A percentile compares a stretch with the other conserved stretches of the same genome.
Evolutionary conservation across 352 stramenopile species (phyloP).

Genomic region (Globisporangium radiosum): DNA sequence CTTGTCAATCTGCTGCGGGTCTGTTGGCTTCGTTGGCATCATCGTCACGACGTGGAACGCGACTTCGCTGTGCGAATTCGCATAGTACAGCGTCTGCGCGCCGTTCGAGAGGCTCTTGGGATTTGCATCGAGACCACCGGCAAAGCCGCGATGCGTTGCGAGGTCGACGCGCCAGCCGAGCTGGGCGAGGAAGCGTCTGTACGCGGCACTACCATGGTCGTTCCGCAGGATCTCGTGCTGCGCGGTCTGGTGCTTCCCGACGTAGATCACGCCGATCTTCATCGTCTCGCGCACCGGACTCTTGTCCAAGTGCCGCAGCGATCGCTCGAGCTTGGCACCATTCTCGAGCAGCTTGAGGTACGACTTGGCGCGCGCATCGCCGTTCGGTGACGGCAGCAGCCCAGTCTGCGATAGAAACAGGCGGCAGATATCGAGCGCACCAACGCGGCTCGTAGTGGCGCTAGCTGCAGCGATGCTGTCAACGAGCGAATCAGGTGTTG

Average conservation of each 20-base stretch:
- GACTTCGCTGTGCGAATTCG: slow-evolving; percentile 78
- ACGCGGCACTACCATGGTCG: slow-evolving; percentile 50
- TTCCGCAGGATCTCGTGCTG: slow-evolving; percentile 83
- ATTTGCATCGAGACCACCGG: slow-evolving; percentile 72
- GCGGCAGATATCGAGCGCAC: slow-evolving; percentile 70
- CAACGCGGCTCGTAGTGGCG: slow-evolving; percentile 43
- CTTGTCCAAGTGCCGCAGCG: slow-evolving; percentile 78
- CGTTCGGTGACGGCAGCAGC: slow-evolving; percentile 54
- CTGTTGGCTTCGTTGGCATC: slow-evolving; percentile 77
- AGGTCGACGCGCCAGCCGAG: slow-evolving; percentile 78
- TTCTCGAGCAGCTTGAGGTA: slow-evolving; percentile 69
- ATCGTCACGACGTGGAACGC: slow-evolving; percentile 85
- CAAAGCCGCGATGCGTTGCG: slow-evolving; percentile 61
- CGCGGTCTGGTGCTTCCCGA: slow-evolving; percentile 59
- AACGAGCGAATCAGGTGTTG: slow-evolving; percentile 11
- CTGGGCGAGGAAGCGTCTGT: slow-evolving; percentile 66
- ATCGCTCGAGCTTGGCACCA: slow-evolving; percentile 68
- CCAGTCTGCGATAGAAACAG: slow-evolving; percentile 76
- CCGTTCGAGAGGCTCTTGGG: slow-evolving; percentile 80
- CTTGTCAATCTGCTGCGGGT: slow-evolving; percentile 86
- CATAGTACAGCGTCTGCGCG: slow-evolving; percentile 65
- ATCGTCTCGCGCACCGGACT: slow-evolving; percentile 85
- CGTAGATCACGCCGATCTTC: slow-evolving; percentile 87
- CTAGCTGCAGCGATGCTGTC: slow-evolving; percentile 19
- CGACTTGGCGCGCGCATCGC: slow-evolving; percentile 43